Evolutionary conservation across 257 asterid species (phyloP).

Genomic region (Solanum etuberosum): DNA sequence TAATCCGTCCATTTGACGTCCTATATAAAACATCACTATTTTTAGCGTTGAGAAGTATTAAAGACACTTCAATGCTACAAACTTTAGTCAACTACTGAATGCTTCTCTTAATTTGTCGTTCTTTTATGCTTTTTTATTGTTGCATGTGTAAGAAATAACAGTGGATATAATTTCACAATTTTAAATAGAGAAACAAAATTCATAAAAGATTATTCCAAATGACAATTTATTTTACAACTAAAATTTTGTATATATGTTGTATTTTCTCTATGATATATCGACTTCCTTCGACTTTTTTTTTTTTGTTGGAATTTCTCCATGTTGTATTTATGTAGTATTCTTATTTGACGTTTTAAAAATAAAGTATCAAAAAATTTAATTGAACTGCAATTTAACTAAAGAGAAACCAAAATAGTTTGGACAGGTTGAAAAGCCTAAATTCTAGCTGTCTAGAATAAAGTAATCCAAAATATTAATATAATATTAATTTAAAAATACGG

Average conservation of each 20-base stretch:
- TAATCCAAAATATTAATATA: background rate
- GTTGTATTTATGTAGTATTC: background rate
- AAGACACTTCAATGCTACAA: background rate
- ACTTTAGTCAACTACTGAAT: background rate
- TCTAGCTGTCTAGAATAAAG: background rate
- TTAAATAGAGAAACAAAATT: background rate
- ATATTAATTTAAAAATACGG: background rate
- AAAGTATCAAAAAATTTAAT: background rate
- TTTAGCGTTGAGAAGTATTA: background rate
- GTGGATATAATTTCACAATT: background rate
- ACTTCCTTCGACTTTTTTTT: too few relatives aligned
- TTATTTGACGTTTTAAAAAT: background rate
- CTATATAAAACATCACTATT: background rate
- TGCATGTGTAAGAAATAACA: background rate
- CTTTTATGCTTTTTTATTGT: background rate
- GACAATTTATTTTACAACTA: background rate
- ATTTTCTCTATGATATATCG: background rate
- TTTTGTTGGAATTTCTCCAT: too few relatives aligned
- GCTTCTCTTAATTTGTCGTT: background rate
- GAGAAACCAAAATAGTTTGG: background rate
- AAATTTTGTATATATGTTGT: background rate
- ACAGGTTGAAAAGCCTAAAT: background rate
- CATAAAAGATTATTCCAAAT: background rate
- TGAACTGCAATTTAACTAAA: background rate
- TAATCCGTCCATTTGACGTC: too few relatives aligned